Base-by-base conservation (phyloP, 2,329 filamentous ascomycete species). In the Colletotrichum orchidophilum region DNA sequence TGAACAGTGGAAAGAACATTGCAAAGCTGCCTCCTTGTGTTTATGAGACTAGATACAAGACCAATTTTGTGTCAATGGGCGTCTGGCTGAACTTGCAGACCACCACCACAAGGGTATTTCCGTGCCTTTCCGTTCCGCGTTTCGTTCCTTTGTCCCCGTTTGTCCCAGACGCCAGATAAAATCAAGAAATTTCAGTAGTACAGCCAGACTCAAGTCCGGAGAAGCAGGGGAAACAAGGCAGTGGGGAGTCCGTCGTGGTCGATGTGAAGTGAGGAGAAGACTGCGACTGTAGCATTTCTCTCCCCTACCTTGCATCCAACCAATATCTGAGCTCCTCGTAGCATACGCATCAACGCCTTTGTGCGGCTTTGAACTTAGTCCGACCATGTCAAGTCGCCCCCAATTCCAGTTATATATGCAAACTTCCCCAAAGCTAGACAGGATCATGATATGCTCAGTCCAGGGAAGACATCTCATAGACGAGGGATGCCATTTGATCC, bases 401-500 rank as follows among this genome's bases (percentile, higher is more conserved):
- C 4, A 3, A 2, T 21, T 18, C 21, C 39, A 46, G 6, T 21
- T 46, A 8, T 49, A 50, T 18, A 13, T 35, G 27, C 59, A 61
- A 49, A 13, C 11, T 24, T 21, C 4, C 11, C 42, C 8, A 46
- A 46, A 8, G 42, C 3, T 21, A n/a, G 15, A 9, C 9, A 27
- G 24, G 12, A 8, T 4, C 18, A 11, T 13, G 27, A 3, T n/a
- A 9, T 29, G 42, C 21, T 35, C 18, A n/a, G n/a, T 15, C 42
- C 11, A 50, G 9, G 5, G 3, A 2, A 33, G 54, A 4, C n/a
- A 3, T n/a, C 27, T 8, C 73, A 83, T 21, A 83, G 71, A 35
- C 82, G 79, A 29, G 82, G 82, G 39, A 73, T 73, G 33, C 82
- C 69, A 71, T 84, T 81, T 33, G 73, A 74, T 1, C 73, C 72